A percentile compares a stretch with the other conserved stretches of the same genome.
Evolutionary conservation across 495 filamentous ascomycete genomes (phyloP).

Genomic region (Hypoxylon rickii): DNA sequence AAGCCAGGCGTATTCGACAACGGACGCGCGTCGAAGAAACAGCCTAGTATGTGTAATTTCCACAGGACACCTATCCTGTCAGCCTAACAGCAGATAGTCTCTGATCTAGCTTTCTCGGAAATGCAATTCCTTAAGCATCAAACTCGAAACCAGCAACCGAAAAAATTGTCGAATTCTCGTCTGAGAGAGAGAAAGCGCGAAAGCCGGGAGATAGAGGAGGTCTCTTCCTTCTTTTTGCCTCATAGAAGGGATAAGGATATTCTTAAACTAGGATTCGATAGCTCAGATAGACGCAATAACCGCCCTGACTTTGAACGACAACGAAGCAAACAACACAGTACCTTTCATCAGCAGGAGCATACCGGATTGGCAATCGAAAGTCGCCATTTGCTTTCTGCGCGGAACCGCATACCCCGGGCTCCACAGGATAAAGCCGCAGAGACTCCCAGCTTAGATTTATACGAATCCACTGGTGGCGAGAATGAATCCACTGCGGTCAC

Average conservation of each 20-base stretch:
- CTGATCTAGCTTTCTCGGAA: slow-evolving; percentile 70
- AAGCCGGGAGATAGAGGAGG: slow-evolving; percentile 43
- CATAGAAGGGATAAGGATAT: slow-evolving; percentile 4
- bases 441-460: neutral
- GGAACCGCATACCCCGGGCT: neutral
- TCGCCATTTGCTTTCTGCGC: neutral
- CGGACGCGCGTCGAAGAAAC: slow-evolving; percentile 65
- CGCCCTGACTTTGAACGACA: neutral
- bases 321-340: neutral
- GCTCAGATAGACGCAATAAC: neutral
- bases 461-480: neutral
- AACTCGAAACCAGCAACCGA: slow-evolving; percentile 15
- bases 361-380: neutral
- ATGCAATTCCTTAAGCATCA: slow-evolving; percentile 61
- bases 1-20: slow-evolving; percentile 72
- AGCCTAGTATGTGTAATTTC: slow-evolving; percentile 52
- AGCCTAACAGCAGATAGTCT: slow-evolving; percentile 49
- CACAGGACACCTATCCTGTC: neutral
- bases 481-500: slow-evolving; percentile 22
- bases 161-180: slow-evolving; percentile 25
- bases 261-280: neutral
- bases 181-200: slow-evolving; percentile 34
- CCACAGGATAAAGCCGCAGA: neutral
- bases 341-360: neutral
- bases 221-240: slow-evolving; percentile 48